Base-by-base conservation (phyloP, 2,329 filamentous ascomycete genomes). In the Fusarium avenaceum region DNA sequence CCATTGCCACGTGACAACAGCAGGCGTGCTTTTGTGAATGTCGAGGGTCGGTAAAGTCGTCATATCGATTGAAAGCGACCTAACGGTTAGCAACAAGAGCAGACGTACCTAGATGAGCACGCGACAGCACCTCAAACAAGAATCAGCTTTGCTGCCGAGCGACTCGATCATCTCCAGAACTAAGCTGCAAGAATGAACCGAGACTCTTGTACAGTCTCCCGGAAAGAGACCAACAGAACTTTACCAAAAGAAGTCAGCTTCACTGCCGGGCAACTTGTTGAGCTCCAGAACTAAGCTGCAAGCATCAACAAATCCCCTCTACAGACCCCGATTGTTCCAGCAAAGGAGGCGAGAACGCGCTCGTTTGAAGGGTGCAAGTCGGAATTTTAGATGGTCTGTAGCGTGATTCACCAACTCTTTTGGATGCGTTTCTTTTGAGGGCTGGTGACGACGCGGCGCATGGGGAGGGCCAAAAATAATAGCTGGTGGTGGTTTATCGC, bases 271-370 rank as follows among this genome's bases (percentile, higher is more conserved):
- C 38, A 24, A 63, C 54, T 33, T 17, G 44, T 51, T 35, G 39
- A 9, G 19, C 51, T 55, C 51, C 42, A 48, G 43, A 39, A 35
- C 43, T 48, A n/a, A 45, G 50, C 50, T 53, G 50, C 39, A 32
- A 53, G 40, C 40, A 43, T 17, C 49, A 42, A 38, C 35, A 28
- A 28, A 39, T 38, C 46, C 54, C 54, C 28, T 57, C 54, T 26
- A 48, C 54, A 51, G 46, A 11, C 54, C 54, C 54, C 54, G 54
- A 19, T 52, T 26, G 43, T 57, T 57, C 46, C 54, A 57, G 19
- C 46, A 42, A 57, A 57, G 54, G 54, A 46, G 54, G 28, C 46
- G 50, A 30, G 28, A 14, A 30, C 38, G 38, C 45, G 39, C 54
- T 51, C 46, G 46, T 57, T 57, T 42, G 39, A 51, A 26, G 44